Conservation (phyloP, 73 alveolate species). For the Paramecium bursaria region DNA sequence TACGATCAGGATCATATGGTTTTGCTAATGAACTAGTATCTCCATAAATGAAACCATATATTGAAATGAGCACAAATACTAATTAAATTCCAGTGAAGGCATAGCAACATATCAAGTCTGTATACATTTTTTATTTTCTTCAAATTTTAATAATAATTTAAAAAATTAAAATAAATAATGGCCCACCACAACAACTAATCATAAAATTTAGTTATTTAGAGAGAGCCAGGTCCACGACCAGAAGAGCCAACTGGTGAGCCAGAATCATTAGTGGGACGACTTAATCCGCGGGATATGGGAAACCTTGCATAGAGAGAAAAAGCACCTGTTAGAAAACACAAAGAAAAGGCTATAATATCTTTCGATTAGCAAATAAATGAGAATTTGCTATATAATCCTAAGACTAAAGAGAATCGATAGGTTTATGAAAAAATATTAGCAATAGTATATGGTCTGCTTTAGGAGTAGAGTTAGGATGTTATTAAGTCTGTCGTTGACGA, state of each 20-base stretch:
- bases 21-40: too few relatives aligned
- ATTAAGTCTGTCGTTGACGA: conserved; percentile 89
- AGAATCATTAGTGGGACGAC: conserved; percentile 86
- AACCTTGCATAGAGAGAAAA: conserved; percentile 88
- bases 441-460: conserved; percentile 81
- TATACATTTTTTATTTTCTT: too few relatives aligned
- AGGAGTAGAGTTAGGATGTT: conserved; percentile 85
- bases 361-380: conserved; percentile 70
- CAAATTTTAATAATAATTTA: too few relatives aligned
- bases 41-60: too few relatives aligned
- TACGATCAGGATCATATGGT: too few relatives aligned
- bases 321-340: conserved; percentile 79
- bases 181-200: too few relatives aligned
- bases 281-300: conserved; percentile 87
- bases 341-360: conserved; percentile 67
- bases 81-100: too few relatives aligned
- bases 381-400: conserved; percentile 86
- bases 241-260: conserved; percentile 97
- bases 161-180: too few relatives aligned
- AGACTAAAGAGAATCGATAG: conserved; percentile 91
- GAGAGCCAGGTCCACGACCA: conserved; percentile 65
- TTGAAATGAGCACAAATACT: too few relatives aligned
- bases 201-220: conserved; percentile 69
- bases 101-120: too few relatives aligned
- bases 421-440: conserved; percentile 83